phyloP scores from a whole-genome alignment of 768 basidiomycete species.

The Cubamyces lactineus region DNA sequence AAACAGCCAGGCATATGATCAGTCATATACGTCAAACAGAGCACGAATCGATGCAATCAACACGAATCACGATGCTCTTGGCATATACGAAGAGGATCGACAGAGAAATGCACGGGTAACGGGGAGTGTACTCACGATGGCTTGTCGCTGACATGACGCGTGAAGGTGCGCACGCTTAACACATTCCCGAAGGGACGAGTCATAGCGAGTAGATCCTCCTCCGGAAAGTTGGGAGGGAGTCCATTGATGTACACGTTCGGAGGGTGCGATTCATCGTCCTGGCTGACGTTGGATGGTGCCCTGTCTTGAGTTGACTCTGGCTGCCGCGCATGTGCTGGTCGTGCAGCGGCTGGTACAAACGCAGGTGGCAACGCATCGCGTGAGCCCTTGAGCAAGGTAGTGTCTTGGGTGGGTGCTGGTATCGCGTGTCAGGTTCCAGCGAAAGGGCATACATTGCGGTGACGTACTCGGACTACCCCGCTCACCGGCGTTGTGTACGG shows the following conservation, averaged over 20 bases:
- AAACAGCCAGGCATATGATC: too few species aligned
- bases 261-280: constrained; percentile 19
- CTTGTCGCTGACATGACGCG: constrained; percentile 77
- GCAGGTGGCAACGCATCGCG: constrained; percentile 11
- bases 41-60: too few species aligned
- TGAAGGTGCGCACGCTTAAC: constrained; percentile 81
- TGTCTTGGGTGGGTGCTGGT: constrained; percentile 13
- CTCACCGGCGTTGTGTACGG: background rate
- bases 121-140: constrained; percentile 46
- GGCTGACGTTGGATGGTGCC: background rate
- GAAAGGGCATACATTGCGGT: background rate
- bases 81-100: too few species aligned
- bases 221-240: constrained; percentile 79
- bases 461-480: constrained; percentile 17
- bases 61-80: too few species aligned
- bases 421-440: background rate
- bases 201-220: constrained; percentile 76
- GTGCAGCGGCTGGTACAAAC: constrained; percentile 10
- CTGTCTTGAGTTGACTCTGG: background rate
- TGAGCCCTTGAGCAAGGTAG: background rate
- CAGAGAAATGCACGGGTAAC: constrained; percentile 6
- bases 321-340: background rate
- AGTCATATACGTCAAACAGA: too few species aligned
- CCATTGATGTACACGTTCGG: constrained; percentile 92
- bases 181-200: constrained; percentile 73